Evolutionary conservation across 345 rosid species (phyloP), one percentile per base, ranked within the genome.

Genomic region (Draba incana): DNA sequence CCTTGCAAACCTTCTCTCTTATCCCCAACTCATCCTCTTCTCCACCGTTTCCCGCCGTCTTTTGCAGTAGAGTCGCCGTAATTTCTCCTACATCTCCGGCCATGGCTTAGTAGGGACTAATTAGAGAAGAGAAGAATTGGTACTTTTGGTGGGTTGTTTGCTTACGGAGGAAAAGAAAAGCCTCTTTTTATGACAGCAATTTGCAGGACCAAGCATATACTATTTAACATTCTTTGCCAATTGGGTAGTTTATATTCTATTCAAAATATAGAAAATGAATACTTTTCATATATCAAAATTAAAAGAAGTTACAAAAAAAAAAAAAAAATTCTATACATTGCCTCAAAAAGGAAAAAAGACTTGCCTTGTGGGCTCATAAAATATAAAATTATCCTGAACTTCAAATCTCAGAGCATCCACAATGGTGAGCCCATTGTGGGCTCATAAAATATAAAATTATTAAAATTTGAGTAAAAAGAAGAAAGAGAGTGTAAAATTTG

Each of bases 1-100:
- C 97, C 0, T 0, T 38, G 92, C 87, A 85, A 55, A 86, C 4
- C 75, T 77, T 84, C 10, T 80, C 77, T 50, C 23, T 78, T 8
- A 83, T 63, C 13, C 20, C 28, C 8, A 71, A 63, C 16, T 57
- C 83, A 33, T 23, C 79, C 2, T 62, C 41, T 52, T 46, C 73
- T 60, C 69, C 1, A 4, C 13, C 38, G 10, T 51, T 37, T 49
- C 30, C 68, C 0, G 6, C 12, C 6, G 59, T 13, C 23, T 10
- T 63, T 50, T 38, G 45, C 38, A 77, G 44, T 16, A 83, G 73
- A 52, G 72, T 75, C 73, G 43, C 75, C 10, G 60, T 62, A 25
- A 75, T 38, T 55, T 75, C 81, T 42, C 15, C 80, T 76, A 68
- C 75, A 77, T 66, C 53, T 71, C 37, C 5, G 23, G 16, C 77